Evolutionary conservation across 1,139 yeast species (phyloP), one percentile per base, ranked within the genome.

Genomic region (Candida albicans): DNA sequence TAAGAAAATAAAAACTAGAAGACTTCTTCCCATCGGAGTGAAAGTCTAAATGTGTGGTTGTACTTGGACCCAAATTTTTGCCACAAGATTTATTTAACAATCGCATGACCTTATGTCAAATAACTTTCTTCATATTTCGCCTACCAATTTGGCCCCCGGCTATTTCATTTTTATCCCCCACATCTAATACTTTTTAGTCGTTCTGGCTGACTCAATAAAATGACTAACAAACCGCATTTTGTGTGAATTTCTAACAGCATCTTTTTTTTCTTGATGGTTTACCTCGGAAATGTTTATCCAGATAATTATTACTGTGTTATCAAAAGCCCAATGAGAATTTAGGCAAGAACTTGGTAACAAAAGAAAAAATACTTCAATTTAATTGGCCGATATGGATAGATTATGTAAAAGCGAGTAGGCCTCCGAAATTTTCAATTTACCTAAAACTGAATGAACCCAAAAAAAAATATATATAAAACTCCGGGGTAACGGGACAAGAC

Each of bases 401-500:
- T 30, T 22, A 11, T 11, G 5, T 26, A 35, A 35, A 35, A 27
- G 32, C 38, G 38, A 35, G 29, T 4, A 27, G 15, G 13, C 11
- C 37, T 34, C 37, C 37, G 37, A 29, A 12, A 22, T 8, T n/a
- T 7, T 25, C n/a, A 15, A 4, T 33, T 15, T 33, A 18, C 22
- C 5, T 18, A 5, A 18, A 18, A 18, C 22, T 18, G 3, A 5
- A 18, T 18, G 22, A 18, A 18, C 22, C 22, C 22, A 18, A 27
- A 27, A 27, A 27, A 27, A 27, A 27, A 27, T 18, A 15, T 18
- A 15, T 33, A 27, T 34, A 14, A 14, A 11, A 37, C 40, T 37
- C 40, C 40, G 35, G 40, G 35, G 35, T 25, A 37, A 32, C 35
- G 35, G 40, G 35, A 37, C 40, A 14, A 12, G 14, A 13, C 29